A percentile compares a stretch with the other conserved stretches of the same genome.
Evolutionary conservation across 2,329 filamentous ascomycete genomes (phyloP).

Genomic region (Colletotrichum chrysophilum): DNA sequence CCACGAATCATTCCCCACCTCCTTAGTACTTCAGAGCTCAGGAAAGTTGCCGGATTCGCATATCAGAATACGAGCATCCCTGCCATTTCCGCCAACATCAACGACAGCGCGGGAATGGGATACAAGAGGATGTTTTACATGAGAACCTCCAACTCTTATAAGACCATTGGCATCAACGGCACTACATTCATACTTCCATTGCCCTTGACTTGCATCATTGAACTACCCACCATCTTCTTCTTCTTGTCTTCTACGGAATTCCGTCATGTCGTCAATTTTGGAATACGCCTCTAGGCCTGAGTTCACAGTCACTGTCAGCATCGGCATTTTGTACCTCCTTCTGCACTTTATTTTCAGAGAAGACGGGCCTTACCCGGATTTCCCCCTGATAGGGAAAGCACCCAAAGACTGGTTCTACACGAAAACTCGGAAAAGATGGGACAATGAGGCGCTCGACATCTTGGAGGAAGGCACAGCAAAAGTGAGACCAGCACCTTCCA

Average conservation of each 20-base stretch:
- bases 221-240: neutral
- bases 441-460: neutral
- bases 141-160: neutral
- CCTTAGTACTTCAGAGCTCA: neutral
- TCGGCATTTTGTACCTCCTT: neutral
- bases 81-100: neutral
- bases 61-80: neutral
- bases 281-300: neutral
- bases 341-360: neutral
- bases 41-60: neutral
- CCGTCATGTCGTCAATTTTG: neutral
- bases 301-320: neutral
- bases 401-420: neutral
- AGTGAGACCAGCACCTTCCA: neutral
- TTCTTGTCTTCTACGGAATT: neutral
- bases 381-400: neutral
- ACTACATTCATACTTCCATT: neutral
- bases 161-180: neutral
- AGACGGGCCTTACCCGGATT: neutral
- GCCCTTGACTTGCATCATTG: neutral
- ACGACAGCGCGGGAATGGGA: neutral
- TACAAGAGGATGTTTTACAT: neutral
- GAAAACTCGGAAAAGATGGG: neutral
- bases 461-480: neutral
- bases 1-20: neutral